Base-by-base conservation (phyloP, 495 filamentous ascomycete genomes). In the Penicillium cinerascens region DNA sequence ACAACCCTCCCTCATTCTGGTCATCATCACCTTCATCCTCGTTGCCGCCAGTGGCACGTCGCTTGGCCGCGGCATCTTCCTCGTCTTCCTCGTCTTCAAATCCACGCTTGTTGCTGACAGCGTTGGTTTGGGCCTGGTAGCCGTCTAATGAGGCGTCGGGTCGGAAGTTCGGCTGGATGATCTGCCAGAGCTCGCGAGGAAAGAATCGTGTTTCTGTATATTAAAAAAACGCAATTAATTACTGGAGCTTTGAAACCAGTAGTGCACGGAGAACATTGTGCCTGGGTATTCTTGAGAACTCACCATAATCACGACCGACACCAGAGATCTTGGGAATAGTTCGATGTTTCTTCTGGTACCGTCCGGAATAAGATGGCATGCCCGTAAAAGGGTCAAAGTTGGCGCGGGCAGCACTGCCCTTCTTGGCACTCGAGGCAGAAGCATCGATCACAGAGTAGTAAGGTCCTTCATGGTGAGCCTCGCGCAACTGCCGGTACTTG, bases 381-480 rank as follows among this genome's bases (percentile, higher is more conserved):
- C 81, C 78, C 38, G 78, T 70, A 57, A 86, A 86, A 4, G 82
- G 75, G 60, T 86, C 78, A 42, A 82, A 67, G 60, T 73, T 59
- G 47, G 67, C 56, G 44, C 74, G 61, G 39, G 69, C 61, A 17
- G 60, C 61, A 16, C 62, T 70, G 37, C 68, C 72, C 49, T 73
- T 72, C 26, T 72, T 77, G 0, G 70, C 73, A 1, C 67, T 67
- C 4, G 74, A 69, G 8, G 65, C 63, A 15, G 74, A 71, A 16
- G 73, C 70, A 49, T 77, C 72, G 1, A 85, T 68, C 7, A 82
- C 71, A 0, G 80, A 81, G 66, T 83, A 85, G 45, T 76, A 73
- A 2, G 82, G 80, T 0, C 81, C 79, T 21, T 82, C 78, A 49
- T 80, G 80, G 51, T 79, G 74, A 25, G 64, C 67, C 42, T 78